These are phyloP conservation scores for Pichia insulana DNA, from an alignment of 805 yeast species.

Conservation along the genomic window DNA sequence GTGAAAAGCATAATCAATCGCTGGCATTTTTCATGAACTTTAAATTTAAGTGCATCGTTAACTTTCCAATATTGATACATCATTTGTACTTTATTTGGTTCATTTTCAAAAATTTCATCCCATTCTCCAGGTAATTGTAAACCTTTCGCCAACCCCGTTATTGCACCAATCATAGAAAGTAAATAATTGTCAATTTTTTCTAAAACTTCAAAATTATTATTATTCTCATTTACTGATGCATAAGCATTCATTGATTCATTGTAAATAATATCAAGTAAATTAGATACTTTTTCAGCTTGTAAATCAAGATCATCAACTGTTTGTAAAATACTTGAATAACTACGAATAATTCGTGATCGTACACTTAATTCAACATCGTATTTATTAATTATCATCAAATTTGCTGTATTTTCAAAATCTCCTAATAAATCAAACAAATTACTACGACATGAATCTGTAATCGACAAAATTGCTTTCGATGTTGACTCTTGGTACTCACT, in stretches of 20 bases:
- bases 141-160: slow-evolving; percentile 67
- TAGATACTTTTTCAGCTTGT: slow-evolving; percentile 29
- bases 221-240: slow-evolving; percentile 2
- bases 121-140: slow-evolving; percentile 49
- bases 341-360: slow-evolving; percentile 50
- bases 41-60: background rate
- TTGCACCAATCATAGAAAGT: slow-evolving; percentile 49
- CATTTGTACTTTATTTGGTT: slow-evolving; percentile 20
- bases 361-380: slow-evolving; percentile 30
- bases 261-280: slow-evolving; percentile 19
- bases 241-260: slow-evolving; percentile 15
- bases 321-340: slow-evolving; percentile 57
- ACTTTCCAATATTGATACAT: slow-evolving; percentile 37
- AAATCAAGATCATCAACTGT: slow-evolving; percentile 38
- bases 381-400: slow-evolving; percentile 36
- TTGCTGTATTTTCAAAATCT: slow-evolving; percentile 38
- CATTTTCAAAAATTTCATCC: slow-evolving; percentile 29
- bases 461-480: slow-evolving; percentile 49
- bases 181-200: slow-evolving; percentile 36
- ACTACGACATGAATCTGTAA: slow-evolving; percentile 46
- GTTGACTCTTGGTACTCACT: slow-evolving; percentile 23
- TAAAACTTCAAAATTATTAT: slow-evolving; percentile 1
- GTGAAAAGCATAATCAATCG: slow-evolving; percentile 4
- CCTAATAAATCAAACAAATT: slow-evolving; percentile 36
- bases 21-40: slow-evolving; percentile 27